Conservation (phyloP, 441 rosid species). For the Pelargonium cotyledonis region DNA sequence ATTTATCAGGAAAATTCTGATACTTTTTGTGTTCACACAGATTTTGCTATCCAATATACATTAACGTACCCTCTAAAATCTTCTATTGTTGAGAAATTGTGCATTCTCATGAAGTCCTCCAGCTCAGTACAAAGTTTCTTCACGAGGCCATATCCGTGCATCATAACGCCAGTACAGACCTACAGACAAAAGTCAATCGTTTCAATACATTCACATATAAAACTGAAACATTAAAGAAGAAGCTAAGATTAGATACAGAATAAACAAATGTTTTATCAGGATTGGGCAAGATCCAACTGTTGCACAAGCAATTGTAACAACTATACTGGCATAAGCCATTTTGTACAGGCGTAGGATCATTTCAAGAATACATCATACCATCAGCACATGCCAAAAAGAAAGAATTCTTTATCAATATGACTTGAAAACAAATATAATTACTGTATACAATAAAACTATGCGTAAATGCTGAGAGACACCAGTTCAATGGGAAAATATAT, state of each 20-base stretch:
- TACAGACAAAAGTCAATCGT: slow-evolving; percentile 19
- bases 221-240: not conserved
- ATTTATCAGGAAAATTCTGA: not conserved
- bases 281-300: not conserved
- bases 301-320: not conserved
- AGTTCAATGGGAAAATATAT: too few species aligned
- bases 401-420: too few species aligned
- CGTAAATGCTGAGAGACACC: too few species aligned
- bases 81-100: slow-evolving; percentile 69
- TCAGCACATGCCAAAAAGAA: not conserved
- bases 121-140: slow-evolving; percentile 73
- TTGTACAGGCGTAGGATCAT: not conserved
- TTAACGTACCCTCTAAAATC: slow-evolving; percentile 82
- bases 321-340: not conserved
- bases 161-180: slow-evolving; percentile 98
- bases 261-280: not conserved
- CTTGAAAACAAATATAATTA: too few species aligned
- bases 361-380: not conserved
- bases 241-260: not conserved
- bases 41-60: slow-evolving; percentile 6
- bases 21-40: not conserved
- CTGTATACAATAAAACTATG: too few species aligned
- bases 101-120: slow-evolving; percentile 78
- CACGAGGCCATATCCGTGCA: slow-evolving; percentile 89
- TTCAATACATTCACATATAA: not conserved